Evolutionary conservation across 805 yeast genomes (phyloP), one percentile per base, ranked within the genome.

Genomic region (Candida ascalaphidarum): DNA sequence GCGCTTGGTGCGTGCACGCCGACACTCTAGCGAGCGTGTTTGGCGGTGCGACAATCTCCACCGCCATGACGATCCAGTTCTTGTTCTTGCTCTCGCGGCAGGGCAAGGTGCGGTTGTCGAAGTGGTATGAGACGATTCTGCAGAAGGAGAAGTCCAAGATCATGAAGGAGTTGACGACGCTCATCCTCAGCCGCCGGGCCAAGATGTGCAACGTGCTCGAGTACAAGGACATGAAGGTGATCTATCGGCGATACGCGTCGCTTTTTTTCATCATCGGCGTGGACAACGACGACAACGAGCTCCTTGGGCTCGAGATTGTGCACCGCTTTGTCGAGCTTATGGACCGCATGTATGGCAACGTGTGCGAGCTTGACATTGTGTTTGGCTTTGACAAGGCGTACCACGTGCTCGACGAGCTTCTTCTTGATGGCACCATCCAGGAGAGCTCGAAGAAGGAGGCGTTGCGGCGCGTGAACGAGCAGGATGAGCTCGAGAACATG

Each of bases 161-260:
- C 32, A 77, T 82, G 28, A 72, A 84, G 43, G 97, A 92, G 44
- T 68, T 92, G 32, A 78, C 95, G 7, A 85, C 96, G 3, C 59
- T 85, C 22, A 83, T 92, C 15, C 71, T 94, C 25, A 68, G 85
- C 9, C 69, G 99, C 37, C 72, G 94, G 35, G 81, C 94, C 17
- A 86, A 84, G 55, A 89, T 92, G 97, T 88, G 97, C 58, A 89
- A 86, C 52, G 86, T 88, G 31, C 60, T 88, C 26, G 97, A 88
- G 51, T 82, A 84, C 51, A 77, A 77, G 39, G 89, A 79, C 48
- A 68, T 77, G 32, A 92, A 89, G 53, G 74, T 94, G 11, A 83
- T 89, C 4, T 92, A 92, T 52, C 70, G 95, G 41, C 69, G 97
- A 39, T 92, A 92, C 49, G 98, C 98, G 1, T 83, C 95, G 26